Base-by-base conservation (phyloP, 2,329 filamentous ascomycete genomes). In the Pezicula neosporulosa region DNA sequence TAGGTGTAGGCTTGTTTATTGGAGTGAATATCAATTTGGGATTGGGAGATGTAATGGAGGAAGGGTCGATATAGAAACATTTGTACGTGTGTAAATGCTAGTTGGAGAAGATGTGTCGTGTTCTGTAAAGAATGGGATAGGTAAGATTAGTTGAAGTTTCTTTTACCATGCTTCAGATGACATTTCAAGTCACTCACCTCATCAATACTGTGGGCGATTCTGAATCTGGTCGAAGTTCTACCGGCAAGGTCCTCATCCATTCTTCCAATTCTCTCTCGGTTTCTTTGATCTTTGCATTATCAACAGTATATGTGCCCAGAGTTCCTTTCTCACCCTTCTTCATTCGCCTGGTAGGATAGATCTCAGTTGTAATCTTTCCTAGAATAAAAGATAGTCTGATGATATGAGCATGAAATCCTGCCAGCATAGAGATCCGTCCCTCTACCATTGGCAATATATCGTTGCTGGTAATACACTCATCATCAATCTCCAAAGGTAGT, bases 201-300 rank as follows among this genome's bases (percentile, higher is more conserved):
- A 21, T 21, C 21, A 21, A 5, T 3, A 21, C 85, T 33, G 85
- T 80, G 1, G 86, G 78, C 0, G 85, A 87, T 46, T 94, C 90
- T 1, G 85, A 81, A 55, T 89, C 90, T 1, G 91, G 91, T 54
- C 87, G 86, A 70, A 96, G 83, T 49, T 83, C 82, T 59, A 84
- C 77, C 0, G 92, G 93, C 21, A 99, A 69, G 48, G 75, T 72
- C 54, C 83, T 79, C 44, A 82, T 78, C 84, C 85, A 89, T 38
- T 74, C 69, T 44, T 82, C 78, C 46, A 89, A 70, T 49, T 86
- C 81, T 6, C 72, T 68, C 64, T 89, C 86, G 44, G 87, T 82
- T 58, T 82, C 80, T 56, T 83, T 80, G 54, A 89, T 83, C 45
- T 78, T 76, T 1, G 77, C 70, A 60, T 85, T 84, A 62, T 80